A percentile compares a stretch with the other conserved stretches of the same genome.
Conservation (phyloP, 495 filamentous ascomycete genomes). For the Aspergillus incahuasiensis region DNA sequence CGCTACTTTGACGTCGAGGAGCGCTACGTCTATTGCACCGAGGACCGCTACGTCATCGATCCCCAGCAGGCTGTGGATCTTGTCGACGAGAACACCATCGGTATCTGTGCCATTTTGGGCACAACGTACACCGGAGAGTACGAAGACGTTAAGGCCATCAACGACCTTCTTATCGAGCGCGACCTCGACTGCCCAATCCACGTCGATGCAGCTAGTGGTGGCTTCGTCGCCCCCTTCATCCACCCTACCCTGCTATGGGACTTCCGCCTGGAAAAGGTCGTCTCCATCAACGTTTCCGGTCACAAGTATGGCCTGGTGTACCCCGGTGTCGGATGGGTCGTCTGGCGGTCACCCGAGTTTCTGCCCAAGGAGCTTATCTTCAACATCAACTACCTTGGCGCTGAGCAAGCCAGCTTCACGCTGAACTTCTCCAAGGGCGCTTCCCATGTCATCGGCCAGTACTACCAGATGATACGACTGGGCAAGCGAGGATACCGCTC, state of each 20-base stretch:
- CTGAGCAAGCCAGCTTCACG: slow-evolving; percentile 90
- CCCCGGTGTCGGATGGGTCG: slow-evolving; percentile 87
- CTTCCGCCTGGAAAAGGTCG: slow-evolving; percentile 78
- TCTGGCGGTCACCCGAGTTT: slow-evolving; percentile 81
- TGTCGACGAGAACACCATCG: slow-evolving; percentile 92
- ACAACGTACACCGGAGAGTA: slow-evolving; percentile 95
- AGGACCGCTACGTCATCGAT: slow-evolving; percentile 80
- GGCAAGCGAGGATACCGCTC: slow-evolving; percentile 86
- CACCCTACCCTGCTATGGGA: slow-evolving; percentile 79
- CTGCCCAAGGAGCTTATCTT: slow-evolving; percentile 89
- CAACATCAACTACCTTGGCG: slow-evolving; percentile 96
- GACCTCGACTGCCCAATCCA: slow-evolving; percentile 79
- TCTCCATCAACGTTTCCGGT: slow-evolving; percentile 88
- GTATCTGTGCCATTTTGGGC: slow-evolving; percentile 84
- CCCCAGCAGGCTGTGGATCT: slow-evolving; percentile 74
- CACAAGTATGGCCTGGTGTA: slow-evolving; percentile 82
- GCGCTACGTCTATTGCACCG: slow-evolving; percentile 79
- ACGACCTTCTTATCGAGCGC: slow-evolving; percentile 70
- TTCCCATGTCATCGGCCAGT: slow-evolving; percentile 88
- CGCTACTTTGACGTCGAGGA: slow-evolving; percentile 93
- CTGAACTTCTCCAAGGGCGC: slow-evolving; percentile 95
- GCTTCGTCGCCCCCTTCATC: slow-evolving; percentile 86
- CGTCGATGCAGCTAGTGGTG: slow-evolving; percentile 85
- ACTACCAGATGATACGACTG: slow-evolving; percentile 91
- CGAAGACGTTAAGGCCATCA: slow-evolving; percentile 85